Evolutionary conservation across 2,329 filamentous ascomycete genomes (phyloP).

Genomic region (Fusarium anguioides): DNA sequence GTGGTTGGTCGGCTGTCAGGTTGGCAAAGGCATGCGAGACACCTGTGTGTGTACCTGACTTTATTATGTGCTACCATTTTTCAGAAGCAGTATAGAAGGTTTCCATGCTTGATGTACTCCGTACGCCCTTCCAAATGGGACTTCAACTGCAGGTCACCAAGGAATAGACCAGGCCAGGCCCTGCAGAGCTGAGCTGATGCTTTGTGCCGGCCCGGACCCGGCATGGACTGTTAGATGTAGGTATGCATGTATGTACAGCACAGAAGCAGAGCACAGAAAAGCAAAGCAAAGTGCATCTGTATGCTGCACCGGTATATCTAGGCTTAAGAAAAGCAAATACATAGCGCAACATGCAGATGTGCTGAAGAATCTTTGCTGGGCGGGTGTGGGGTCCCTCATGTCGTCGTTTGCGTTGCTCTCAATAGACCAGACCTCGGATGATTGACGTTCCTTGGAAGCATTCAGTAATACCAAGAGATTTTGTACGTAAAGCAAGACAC

Average conservation of each 20-base stretch:
- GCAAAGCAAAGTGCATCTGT: not conserved
- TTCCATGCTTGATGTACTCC: slow-evolving; percentile 11
- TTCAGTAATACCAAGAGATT: not conserved
- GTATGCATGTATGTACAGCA: not conserved
- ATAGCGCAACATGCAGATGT: not conserved
- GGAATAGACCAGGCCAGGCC: slow-evolving; percentile 33
- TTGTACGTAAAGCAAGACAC: slow-evolving; percentile 26
- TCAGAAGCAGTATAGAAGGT: slow-evolving; percentile 19
- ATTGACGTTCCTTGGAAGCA: not conserved
- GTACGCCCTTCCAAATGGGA: slow-evolving; percentile 11
- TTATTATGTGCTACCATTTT: not conserved
- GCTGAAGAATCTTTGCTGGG: slow-evolving; percentile 14
- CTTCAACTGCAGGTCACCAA: slow-evolving; percentile 9
- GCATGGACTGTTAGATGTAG: not conserved
- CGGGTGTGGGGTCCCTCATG: not conserved
- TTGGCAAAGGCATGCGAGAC: not conserved
- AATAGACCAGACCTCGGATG: not conserved
- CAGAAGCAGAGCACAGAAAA: slow-evolving; percentile 5
- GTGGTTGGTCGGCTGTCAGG: not conserved
- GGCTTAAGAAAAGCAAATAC: slow-evolving; percentile 3
- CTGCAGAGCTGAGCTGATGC: slow-evolving; percentile 19
- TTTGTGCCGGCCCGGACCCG: slow-evolving; percentile 34
- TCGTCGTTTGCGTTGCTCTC: not conserved
- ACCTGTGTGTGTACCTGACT: not conserved
- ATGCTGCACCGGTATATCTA: not conserved